Evolutionary conservation across 164 flowering plant species (phyloP).

Genomic region (Santalum album): DNA sequence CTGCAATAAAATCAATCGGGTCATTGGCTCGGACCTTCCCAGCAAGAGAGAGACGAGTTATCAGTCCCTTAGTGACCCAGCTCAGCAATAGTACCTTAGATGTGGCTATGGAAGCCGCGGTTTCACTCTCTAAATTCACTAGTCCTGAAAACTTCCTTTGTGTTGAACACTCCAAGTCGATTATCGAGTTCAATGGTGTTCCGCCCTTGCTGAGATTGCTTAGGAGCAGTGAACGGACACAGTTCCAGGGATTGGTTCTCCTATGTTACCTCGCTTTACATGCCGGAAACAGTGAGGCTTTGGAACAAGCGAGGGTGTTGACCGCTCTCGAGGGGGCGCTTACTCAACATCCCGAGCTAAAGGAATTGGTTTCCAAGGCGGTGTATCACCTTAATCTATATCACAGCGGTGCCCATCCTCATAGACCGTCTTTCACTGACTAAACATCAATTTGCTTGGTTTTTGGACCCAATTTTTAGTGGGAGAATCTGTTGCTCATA

Average conservation of each 20-base stretch:
- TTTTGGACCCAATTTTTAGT: not conserved
- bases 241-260: slow-evolving; percentile 11
- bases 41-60: slow-evolving; percentile 22
- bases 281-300: slow-evolving; percentile 17
- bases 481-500: not conserved
- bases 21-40: slow-evolving; percentile 30
- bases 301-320: slow-evolving; percentile 28
- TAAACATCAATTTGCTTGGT: not conserved
- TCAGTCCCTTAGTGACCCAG: slow-evolving; percentile 22
- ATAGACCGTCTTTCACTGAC: slow-evolving; percentile 8
- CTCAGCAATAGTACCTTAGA: slow-evolving; percentile 15
- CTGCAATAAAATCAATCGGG: slow-evolving; percentile 29
- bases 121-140: slow-evolving; percentile 26
- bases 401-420: slow-evolving; percentile 17
- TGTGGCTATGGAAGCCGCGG: slow-evolving; percentile 27
- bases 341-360: slow-evolving; percentile 19
- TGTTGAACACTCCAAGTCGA: slow-evolving; percentile 27
- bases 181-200: slow-evolving; percentile 24
- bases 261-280: slow-evolving; percentile 26
- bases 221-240: slow-evolving; percentile 12
- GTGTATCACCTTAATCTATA: slow-evolving; percentile 22
- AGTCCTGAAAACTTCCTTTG: slow-evolving; percentile 22
- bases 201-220: slow-evolving; percentile 17
- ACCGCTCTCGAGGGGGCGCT: slow-evolving; percentile 25
- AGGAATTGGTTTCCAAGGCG: slow-evolving; percentile 19